Conservation (phyloP, 2,329 filamentous ascomycete genomes). For the Fusarium dlaminii region DNA sequence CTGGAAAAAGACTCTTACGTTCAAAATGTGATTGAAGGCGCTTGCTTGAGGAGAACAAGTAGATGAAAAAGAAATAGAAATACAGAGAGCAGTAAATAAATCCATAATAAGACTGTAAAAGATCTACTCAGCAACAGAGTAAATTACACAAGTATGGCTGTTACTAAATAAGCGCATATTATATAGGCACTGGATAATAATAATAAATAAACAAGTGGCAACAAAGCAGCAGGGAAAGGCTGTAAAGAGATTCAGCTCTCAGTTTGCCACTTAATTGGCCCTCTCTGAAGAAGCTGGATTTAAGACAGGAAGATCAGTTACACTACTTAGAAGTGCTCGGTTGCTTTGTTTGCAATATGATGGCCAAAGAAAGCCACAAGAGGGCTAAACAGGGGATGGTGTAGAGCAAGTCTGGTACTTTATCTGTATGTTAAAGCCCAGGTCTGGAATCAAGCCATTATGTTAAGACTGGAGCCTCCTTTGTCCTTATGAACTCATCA, state of each 20-base stretch:
- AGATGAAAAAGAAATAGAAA: no score
- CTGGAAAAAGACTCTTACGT: no score
- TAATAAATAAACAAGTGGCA: rapidly evolving
- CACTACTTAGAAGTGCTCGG: rapidly evolving
- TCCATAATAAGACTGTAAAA: background rate
- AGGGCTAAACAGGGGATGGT: background rate
- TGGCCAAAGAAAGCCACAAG: no score
- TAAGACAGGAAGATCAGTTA: no score
- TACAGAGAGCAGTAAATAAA: no score
- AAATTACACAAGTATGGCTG: rapidly evolving
- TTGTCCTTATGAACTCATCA: rapidly evolving
- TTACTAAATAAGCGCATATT: rapidly evolving
- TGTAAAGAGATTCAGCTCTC: rapidly evolving
- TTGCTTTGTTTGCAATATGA: no score
- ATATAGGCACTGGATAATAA: rapidly evolving
- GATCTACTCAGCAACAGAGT: rapidly evolving
- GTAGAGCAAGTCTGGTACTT: background rate
- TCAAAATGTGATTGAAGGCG: no score
- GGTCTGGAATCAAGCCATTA: rapidly evolving
- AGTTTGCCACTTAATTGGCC: background rate
- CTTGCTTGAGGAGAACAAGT: no score
- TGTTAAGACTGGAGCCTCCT: rapidly evolving
- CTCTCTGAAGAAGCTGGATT: background rate
- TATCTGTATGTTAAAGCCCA: rapidly evolving
- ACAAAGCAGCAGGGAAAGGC: rapidly evolving